Conservation (phyloP, 108 stramenopile genomes). For the Skeletonema menzelii region DNA sequence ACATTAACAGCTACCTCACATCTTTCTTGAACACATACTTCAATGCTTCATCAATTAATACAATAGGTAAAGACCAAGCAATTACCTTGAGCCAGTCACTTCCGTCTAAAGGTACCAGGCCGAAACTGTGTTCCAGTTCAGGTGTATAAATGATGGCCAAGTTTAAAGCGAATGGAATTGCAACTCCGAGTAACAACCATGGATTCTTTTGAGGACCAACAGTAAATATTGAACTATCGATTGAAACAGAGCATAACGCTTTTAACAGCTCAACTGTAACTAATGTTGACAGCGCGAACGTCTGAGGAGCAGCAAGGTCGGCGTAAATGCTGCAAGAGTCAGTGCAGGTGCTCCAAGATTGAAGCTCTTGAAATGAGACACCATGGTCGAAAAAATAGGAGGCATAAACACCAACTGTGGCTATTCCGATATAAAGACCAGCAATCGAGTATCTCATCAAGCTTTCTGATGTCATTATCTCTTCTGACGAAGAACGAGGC, state of each 20-base stretch:
- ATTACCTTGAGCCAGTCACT: slow-evolving; percentile 83
- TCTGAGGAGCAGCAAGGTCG: slow-evolving; percentile 79
- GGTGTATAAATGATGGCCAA: slow-evolving; percentile 84
- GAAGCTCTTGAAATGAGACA: slow-evolving; percentile 42
- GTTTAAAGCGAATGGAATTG: slow-evolving; percentile 87
- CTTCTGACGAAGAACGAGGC: slow-evolving; percentile 89
- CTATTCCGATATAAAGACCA: slow-evolving; percentile 93
- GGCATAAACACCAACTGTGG: slow-evolving; percentile 92
- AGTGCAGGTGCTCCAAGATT: slow-evolving; percentile 60
- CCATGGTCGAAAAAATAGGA: slow-evolving; percentile 85
- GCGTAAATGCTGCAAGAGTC: slow-evolving; percentile 49
- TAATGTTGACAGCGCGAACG: slow-evolving; percentile 91
- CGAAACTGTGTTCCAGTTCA: slow-evolving; percentile 78
- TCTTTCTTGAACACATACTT: slow-evolving; percentile 42
- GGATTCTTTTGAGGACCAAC: slow-evolving; percentile 90
- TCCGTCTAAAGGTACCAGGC: slow-evolving; percentile 74
- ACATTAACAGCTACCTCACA: neutral
- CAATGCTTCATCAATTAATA: slow-evolving; percentile 88
- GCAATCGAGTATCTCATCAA: slow-evolving; percentile 87
- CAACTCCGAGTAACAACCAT: slow-evolving; percentile 89
- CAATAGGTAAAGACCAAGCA: slow-evolving; percentile 83
- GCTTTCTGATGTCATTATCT: slow-evolving; percentile 92
- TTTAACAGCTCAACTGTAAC: slow-evolving; percentile 96
- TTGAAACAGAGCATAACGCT: slow-evolving; percentile 90
- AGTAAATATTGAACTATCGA: slow-evolving; percentile 86